Percentiles rank a stretch among this genome's conserved stretches.
These are phyloP conservation scores for Phytopythium vexans DNA, from an alignment of 352 stramenopile genomes.

Conservation along the genomic window DNA sequence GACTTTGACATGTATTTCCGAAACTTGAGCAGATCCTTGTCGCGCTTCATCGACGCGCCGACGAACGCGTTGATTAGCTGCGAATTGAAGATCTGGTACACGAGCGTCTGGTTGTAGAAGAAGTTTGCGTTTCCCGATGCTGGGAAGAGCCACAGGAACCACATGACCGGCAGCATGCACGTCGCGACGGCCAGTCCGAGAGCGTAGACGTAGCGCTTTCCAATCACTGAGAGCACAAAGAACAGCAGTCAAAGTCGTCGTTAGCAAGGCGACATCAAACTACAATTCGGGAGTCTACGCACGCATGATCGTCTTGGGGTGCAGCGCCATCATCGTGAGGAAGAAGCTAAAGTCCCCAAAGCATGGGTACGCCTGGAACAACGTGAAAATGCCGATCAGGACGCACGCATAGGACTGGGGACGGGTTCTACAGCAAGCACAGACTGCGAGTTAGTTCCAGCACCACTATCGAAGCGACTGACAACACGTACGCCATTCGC, in stretches of 20 bases:
- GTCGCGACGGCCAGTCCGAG: conserved; percentile 63
- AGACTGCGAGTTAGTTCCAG: not conserved
- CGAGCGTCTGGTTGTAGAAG: conserved; percentile 87
- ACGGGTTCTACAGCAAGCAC: conserved; percentile 34
- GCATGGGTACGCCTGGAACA: conserved; percentile 79
- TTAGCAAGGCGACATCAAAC: not conserved
- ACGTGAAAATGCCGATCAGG: conserved; percentile 66
- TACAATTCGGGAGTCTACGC: not conserved
- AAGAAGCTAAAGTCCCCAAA: conserved; percentile 85
- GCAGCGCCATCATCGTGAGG: conserved; percentile 52
- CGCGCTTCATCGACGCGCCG: conserved; percentile 73
- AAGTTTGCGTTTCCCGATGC: conserved; percentile 88
- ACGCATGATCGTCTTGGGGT: conserved; percentile 82
- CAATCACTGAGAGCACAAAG: conserved; percentile 44
- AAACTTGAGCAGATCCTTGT: conserved; percentile 76
- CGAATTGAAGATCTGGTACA: conserved; percentile 84
- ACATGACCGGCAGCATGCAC: conserved; percentile 83
- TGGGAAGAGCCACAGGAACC: conserved; percentile 85
- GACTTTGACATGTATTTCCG: conserved; percentile 18
- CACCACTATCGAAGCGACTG: not conserved
- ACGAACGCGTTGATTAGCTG: conserved; percentile 79
- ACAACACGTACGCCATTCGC: conserved; percentile 50
- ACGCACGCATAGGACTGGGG: conserved; percentile 66
- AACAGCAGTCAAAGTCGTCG: not conserved
- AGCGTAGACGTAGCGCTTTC: conserved; percentile 73